Percentiles rank a stretch among this genome's conserved stretches.
Conservation (phyloP, 495 filamentous ascomycete genomes). For the Penicillium canariense region DNA sequence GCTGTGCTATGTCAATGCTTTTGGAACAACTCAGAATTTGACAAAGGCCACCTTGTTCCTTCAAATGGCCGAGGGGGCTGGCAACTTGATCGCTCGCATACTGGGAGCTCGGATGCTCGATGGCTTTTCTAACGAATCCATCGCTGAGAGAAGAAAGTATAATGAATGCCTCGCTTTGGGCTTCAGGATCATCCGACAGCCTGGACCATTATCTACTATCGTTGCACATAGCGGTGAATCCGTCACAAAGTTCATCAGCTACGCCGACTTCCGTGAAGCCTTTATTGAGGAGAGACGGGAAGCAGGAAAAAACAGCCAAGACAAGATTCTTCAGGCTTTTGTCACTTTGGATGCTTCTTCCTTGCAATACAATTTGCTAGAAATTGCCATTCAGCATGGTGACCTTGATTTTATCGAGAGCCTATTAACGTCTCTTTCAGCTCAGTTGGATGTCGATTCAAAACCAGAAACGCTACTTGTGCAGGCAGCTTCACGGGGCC, state of each 20-base stretch:
- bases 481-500: neutral
- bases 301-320: neutral
- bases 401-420: neutral
- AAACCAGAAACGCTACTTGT: neutral
- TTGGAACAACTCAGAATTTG: conserved; percentile 21
- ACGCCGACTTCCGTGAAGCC: neutral
- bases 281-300: neutral
- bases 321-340: neutral
- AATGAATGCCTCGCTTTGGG: conserved; percentile 4
- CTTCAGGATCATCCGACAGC: neutral
- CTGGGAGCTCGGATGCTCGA: conserved; percentile 9
- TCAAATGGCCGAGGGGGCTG: conserved; percentile 14
- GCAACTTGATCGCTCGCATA: conserved; percentile 6
- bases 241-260: conserved; percentile 2
- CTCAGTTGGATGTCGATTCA: neutral
- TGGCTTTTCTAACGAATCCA: conserved; percentile 3
- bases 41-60: conserved; percentile 19
- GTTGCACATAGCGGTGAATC: neutral
- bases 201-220: neutral
- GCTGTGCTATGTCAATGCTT: conserved; percentile 25
- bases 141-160: neutral
- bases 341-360: neutral
- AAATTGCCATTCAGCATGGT: neutral
- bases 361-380: neutral
- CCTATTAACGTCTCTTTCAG: neutral